Conservation (phyloP, 225 moss, liverwort and hornwort species). For the Physcomitrium patens region DNA sequence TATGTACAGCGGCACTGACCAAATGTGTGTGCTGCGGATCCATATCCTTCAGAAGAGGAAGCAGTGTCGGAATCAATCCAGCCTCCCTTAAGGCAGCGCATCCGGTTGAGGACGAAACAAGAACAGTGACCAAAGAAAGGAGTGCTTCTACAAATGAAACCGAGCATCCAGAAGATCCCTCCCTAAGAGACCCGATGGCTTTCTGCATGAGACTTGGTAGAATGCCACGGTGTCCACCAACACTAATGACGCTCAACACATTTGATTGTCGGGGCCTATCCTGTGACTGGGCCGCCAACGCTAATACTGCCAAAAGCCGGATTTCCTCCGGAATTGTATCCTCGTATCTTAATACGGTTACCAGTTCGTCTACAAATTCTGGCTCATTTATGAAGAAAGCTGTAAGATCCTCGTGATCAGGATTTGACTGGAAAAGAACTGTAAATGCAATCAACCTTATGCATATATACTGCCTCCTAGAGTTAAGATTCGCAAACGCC, state of each 20-base stretch:
- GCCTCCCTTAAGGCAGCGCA: constrained; percentile 94
- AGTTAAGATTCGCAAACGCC: constrained; percentile 69
- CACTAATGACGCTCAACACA: constrained; percentile 96
- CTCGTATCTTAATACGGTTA: constrained; percentile 85
- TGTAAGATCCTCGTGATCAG: constrained; percentile 91
- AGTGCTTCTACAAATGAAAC: constrained; percentile 87
- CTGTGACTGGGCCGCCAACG: constrained; percentile 91
- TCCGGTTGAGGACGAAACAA: constrained; percentile 94
- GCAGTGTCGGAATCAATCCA: constrained; percentile 88
- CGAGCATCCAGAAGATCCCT: constrained; percentile 68
- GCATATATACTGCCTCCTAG: constrained; percentile 79
- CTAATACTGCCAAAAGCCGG: constrained; percentile 85
- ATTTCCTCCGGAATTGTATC: constrained; percentile 89
- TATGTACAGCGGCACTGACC: constrained; percentile 94
- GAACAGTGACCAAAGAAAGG: constrained; percentile 84
- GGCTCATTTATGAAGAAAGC: constrained; percentile 97
- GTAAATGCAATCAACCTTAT: constrained; percentile 94
- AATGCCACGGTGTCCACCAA: constrained; percentile 96
- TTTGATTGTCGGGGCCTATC: constrained; percentile 93
- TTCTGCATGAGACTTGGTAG: constrained; percentile 96
- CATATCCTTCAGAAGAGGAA: constrained; percentile 91
- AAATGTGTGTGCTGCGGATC: constrained; percentile 82
- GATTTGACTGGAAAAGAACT: constrained; percentile 92
- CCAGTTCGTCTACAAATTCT: constrained; percentile 93
- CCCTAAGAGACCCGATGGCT: constrained; percentile 74